A percentile compares a stretch with the other conserved stretches of the same genome.
These are phyloP conservation scores for Fusarium sp. DNA, from an alignment of 2,329 filamentous ascomycete species.

Conservation along the genomic window DNA sequence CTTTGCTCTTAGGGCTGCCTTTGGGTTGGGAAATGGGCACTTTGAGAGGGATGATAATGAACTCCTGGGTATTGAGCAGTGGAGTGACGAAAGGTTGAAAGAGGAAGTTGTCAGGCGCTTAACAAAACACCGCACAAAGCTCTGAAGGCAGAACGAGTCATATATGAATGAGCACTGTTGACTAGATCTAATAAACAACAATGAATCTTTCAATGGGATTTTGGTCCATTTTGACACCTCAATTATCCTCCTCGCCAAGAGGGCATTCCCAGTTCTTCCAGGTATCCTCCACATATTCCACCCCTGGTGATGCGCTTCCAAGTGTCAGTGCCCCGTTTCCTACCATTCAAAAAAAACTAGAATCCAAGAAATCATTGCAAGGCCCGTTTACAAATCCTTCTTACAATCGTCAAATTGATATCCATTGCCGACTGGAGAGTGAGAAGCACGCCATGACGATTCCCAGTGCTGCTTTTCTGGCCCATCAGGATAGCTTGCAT, in stretches of 20 bases:
- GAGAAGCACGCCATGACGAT: background rate
- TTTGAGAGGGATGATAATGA: conserved; percentile 4
- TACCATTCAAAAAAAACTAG: background rate
- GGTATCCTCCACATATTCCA: no score
- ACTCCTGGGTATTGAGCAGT: background rate
- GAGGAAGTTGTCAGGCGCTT: background rate
- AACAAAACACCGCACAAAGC: rapidly evolving
- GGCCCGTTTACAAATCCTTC: background rate
- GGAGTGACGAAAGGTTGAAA: background rate
- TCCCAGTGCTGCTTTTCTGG: background rate
- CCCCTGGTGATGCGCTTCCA: no score
- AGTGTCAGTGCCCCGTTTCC: no score
- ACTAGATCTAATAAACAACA: no score
- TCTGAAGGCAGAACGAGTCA: background rate
- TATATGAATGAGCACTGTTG: no score
- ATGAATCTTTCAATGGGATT: no score
- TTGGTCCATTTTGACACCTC: no score
- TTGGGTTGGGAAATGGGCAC: background rate
- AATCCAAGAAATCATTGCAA: background rate
- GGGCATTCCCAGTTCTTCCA: no score
- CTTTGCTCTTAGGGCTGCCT: background rate
- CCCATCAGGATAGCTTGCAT: background rate
- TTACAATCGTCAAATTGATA: background rate
- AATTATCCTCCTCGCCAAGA: no score
- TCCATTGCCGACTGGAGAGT: no score